A percentile compares a stretch with the other conserved stretches of the same genome.
Evolutionary conservation across 2,329 filamentous ascomycete genomes (phyloP).

Genomic region (Epichloe scottii): DNA sequence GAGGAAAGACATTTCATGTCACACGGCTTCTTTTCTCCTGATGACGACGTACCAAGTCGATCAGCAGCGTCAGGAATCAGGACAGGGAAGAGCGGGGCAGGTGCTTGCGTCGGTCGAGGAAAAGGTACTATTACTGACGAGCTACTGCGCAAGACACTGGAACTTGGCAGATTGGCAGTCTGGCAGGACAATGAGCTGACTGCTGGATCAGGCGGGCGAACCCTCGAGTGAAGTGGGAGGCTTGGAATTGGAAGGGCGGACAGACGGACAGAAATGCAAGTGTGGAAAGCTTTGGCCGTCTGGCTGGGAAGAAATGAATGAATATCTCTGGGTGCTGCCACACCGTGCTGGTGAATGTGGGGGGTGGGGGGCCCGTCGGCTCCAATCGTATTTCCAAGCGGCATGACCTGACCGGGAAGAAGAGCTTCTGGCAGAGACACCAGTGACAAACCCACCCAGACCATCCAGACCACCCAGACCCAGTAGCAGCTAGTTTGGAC

Average conservation of each 20-base stretch:
- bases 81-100: slow-evolving; percentile 3
- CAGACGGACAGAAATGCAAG: background rate
- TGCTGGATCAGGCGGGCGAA: background rate
- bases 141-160: background rate
- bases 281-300: background rate
- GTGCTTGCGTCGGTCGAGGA: background rate
- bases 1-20: too few relatives aligned
- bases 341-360: too few relatives aligned
- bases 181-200: background rate
- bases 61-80: background rate
- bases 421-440: background rate
- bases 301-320: background rate
- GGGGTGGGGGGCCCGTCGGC: background rate
- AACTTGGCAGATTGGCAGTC: background rate
- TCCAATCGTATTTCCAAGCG: background rate
- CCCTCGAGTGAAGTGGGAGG: background rate
- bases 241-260: background rate
- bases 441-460: background rate
- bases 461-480: background rate
- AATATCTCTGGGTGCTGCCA: too few relatives aligned
- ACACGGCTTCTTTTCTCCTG: background rate
- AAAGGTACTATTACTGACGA: background rate
- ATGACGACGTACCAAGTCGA: background rate
- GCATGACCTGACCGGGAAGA: background rate
- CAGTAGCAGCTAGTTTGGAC: background rate